Conservation (phyloP, 371 early-diverging fungal genomes). For the Apophysomyces elegans region DNA sequence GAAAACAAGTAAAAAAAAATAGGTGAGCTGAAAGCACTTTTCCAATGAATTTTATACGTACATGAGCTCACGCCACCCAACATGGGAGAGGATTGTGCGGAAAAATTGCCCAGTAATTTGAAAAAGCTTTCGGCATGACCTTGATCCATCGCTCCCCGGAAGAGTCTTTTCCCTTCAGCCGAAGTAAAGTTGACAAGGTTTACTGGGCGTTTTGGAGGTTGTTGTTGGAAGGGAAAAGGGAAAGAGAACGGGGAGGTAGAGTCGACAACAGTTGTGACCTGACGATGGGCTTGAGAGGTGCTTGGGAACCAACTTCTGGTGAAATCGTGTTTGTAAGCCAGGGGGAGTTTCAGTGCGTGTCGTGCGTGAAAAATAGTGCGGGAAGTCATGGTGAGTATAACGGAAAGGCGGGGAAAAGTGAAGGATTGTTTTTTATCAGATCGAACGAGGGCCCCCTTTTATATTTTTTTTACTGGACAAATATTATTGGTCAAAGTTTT, state of each 20-base stretch:
- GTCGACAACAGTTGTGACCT: not conserved
- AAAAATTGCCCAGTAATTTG: conserved; percentile 83
- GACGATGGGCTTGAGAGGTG: not conserved
- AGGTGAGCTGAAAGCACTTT: conserved; percentile 36
- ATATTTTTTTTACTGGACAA: not conserved
- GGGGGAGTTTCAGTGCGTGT: not conserved
- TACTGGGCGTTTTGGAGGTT: not conserved
- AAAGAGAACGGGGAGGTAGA: not conserved
- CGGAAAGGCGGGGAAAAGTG: not conserved
- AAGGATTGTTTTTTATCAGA: not conserved
- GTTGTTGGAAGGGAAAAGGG: not conserved
- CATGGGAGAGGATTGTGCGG: conserved; percentile 82
- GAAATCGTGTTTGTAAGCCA: not conserved
- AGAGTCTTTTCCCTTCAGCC: conserved; percentile 73
- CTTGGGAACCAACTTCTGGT: not conserved
- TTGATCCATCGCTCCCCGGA: conserved; percentile 73
- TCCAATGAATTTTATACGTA: conserved; percentile 59
- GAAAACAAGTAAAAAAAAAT: not conserved
- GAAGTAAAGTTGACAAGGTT: conserved; percentile 73
- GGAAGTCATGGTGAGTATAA: not conserved
- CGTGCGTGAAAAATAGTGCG: conserved; percentile 1
- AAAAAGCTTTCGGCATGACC: conserved; percentile 89
- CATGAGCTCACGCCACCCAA: conserved; percentile 58
- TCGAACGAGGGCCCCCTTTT: conserved; percentile 4
- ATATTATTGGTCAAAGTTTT: not conserved